These are phyloP conservation scores for Phoenix dactylifera DNA, from an alignment of 176 grass and related monocot species.

Conservation along the genomic window DNA sequence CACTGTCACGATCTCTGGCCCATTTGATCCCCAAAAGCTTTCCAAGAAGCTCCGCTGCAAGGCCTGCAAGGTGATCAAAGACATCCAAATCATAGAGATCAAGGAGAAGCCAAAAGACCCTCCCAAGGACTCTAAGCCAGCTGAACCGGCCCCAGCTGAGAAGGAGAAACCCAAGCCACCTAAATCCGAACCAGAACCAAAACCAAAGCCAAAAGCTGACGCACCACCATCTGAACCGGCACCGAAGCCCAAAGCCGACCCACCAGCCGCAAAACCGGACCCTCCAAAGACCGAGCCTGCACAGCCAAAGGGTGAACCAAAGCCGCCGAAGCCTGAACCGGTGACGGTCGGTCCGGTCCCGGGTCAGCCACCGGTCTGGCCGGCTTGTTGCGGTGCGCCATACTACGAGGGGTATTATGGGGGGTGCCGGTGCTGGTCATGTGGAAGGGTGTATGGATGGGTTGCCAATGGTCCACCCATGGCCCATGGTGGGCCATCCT, in stretches of 20 bases:
- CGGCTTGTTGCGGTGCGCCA: constrained; percentile 19
- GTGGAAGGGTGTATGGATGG: constrained; percentile 20
- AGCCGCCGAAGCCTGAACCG: too few relatives aligned
- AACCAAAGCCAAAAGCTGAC: too few relatives aligned
- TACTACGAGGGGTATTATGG: constrained; percentile 23
- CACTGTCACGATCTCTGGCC: constrained; percentile 44
- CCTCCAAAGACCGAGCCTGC: constrained; percentile 12
- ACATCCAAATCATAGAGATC: constrained; percentile 42
- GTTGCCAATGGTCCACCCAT: background rate
- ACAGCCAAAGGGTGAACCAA: constrained; percentile 6
- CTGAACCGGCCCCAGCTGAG: too few relatives aligned
- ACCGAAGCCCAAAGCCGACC: too few relatives aligned
- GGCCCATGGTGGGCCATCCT: constrained; percentile 5
- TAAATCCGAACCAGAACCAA: too few relatives aligned
- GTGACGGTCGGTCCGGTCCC: constrained; percentile 3
- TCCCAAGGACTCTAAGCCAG: background rate
- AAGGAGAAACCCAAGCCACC: too few relatives aligned
- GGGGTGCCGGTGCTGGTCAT: constrained; percentile 22
- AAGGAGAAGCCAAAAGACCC: constrained; percentile 31
- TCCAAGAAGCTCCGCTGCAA: constrained; percentile 48
- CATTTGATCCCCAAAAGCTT: constrained; percentile 46
- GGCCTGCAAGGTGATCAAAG: constrained; percentile 54
- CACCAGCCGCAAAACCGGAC: too few relatives aligned
- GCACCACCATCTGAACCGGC: too few relatives aligned
- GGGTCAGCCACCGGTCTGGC: constrained; percentile 12